Percentiles rank a stretch among this genome's conserved stretches.
Conservation (phyloP, 257 asterid species). For the Salvia rosmarinus region DNA sequence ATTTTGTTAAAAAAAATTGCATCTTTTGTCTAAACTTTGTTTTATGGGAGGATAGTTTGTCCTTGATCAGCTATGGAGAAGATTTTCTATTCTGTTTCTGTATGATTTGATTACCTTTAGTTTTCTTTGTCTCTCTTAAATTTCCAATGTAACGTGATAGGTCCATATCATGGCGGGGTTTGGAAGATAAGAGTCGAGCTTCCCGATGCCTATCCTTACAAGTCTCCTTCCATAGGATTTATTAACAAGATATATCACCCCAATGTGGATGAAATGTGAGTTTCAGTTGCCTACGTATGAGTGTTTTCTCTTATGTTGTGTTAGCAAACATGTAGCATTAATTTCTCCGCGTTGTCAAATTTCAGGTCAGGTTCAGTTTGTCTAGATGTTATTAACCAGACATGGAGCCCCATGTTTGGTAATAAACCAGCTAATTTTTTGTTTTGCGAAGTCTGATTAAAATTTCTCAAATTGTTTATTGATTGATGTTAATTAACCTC, state of each 20-base stretch:
- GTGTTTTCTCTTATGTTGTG: not conserved
- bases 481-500: not conserved
- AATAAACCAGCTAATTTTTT: slow-evolving; percentile 32
- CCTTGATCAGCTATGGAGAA: slow-evolving; percentile 15
- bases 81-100: too few relatives aligned
- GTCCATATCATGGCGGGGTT: slow-evolving; percentile 94
- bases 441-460: slow-evolving; percentile 2
- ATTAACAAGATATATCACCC: slow-evolving; percentile 96
- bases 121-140: not conserved
- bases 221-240: slow-evolving; percentile 96
- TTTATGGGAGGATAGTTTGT: not conserved
- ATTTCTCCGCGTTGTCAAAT: slow-evolving; percentile 7
- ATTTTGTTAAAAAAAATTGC: not conserved
- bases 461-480: not conserved
- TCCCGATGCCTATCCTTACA: slow-evolving; percentile 96
- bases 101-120: not conserved
- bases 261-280: slow-evolving; percentile 96
- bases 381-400: slow-evolving; percentile 93
- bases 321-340: not conserved
- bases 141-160: slow-evolving; percentile 49
- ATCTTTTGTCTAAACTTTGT: not conserved
- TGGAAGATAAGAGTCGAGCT: slow-evolving; percentile 98
- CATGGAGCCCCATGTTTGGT: slow-evolving; percentile 99
- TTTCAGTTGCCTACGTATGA: not conserved
- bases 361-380: slow-evolving; percentile 98